Percentiles rank a stretch among this genome's conserved stretches.
Conservation (phyloP, 2,329 filamentous ascomycete genomes). For the Fusarium anthophilum region DNA sequence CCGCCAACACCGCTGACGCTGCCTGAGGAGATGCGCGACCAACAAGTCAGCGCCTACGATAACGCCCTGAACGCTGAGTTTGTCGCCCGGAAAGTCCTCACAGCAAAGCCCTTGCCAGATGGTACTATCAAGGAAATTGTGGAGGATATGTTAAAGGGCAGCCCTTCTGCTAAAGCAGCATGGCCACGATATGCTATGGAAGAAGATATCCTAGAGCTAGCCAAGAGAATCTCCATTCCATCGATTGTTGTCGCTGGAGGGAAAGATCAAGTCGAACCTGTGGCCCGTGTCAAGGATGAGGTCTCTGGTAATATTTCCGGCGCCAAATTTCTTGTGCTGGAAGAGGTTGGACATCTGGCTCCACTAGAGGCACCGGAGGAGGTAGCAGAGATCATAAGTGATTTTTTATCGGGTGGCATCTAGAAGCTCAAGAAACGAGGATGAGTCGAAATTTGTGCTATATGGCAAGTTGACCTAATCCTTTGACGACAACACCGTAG, state of each 20-base stretch:
- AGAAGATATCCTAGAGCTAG: background rate
- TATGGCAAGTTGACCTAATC: too few relatives aligned
- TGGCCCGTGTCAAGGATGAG: background rate
- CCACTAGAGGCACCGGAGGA: rapidly evolving
- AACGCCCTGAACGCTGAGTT: background rate
- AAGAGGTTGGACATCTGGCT: background rate
- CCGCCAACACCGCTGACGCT: background rate
- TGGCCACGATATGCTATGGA: background rate
- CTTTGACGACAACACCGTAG: too few relatives aligned
- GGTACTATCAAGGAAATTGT: background rate
- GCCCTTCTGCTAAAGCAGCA: background rate
- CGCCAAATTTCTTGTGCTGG: background rate
- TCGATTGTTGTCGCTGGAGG: background rate
- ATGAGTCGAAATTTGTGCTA: too few relatives aligned
- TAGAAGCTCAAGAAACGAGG: background rate
- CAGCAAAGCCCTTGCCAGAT: rapidly evolving
- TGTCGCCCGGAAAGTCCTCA: background rate
- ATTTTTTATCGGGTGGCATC: rapidly evolving
- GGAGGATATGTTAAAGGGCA: background rate
- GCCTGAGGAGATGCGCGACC: rapidly evolving
- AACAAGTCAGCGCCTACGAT: background rate
- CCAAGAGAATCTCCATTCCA: background rate
- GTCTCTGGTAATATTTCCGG: background rate
- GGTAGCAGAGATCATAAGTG: background rate
- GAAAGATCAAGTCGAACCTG: background rate